Evolutionary conservation across 2,329 filamentous ascomycete genomes (phyloP), one percentile per base, ranked within the genome.

Genomic region (Talaromyces pinophilus): DNA sequence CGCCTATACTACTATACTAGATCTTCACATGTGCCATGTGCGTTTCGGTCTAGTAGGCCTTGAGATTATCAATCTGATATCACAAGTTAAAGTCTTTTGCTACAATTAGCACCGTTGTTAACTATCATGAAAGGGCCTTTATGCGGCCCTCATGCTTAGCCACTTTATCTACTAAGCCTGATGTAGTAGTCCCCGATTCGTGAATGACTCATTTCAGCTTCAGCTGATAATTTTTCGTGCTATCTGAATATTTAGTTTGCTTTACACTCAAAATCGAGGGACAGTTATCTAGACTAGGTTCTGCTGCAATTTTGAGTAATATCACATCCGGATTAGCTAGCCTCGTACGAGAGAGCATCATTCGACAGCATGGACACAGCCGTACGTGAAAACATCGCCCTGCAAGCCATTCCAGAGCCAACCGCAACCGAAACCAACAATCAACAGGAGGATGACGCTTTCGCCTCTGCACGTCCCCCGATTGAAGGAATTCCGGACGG

Each of bases 401-500:
- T 55, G 3, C 52, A 55, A 35, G 30, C 54, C n/a, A 57, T 25
- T 15, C 54, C 11, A 57, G 33, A 40, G 10, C 19, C 54, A 8
- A 22, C 13, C 19, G 5, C 11, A 11, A 10, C 17, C 10, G n/a
- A 15, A 17, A 25, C 1, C 33, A 38, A 25, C 19, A 22, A 17
- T 22, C 54, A 57, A 8, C 30, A 6, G 1, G 54, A 38, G 7
- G n/a, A 57, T 22, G 54, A 38, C 33, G n/a, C 54, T 11, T 57
- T 57, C 19, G 11, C 54, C n/a, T 57, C 54, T 25, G 7, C 54
- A 3, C 33, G 2, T 35, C 17, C 30, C 2, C 54, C 33, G 3
- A 35, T 55, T 19, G 61, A 63, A 28, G 33, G 25, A 42, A 63
- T 40, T 2, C 48, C 48, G 10, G 48, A 63, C 19, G 48, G 61